Evolutionary conservation across 495 filamentous ascomycete species (phyloP).

Genomic region (Neurospora sp.): DNA sequence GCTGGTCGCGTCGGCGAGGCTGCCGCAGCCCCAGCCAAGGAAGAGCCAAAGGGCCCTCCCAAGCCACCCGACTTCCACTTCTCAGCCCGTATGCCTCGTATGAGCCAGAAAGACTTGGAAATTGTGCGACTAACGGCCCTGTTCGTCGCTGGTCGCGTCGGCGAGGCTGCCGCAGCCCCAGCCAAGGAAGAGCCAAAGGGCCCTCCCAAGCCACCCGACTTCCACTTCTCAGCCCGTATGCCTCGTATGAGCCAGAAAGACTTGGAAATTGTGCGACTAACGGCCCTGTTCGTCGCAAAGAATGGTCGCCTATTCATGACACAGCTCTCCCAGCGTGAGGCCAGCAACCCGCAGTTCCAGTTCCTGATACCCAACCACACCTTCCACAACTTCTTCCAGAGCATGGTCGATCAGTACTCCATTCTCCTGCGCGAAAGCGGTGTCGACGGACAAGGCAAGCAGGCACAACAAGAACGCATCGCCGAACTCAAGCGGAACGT

Average conservation of each 20-base stretch:
- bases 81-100: too few relatives aligned
- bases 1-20: too few relatives aligned
- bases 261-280: constrained; percentile 83
- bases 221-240: constrained; percentile 93
- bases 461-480: constrained; percentile 57
- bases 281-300: constrained; percentile 82
- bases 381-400: constrained; percentile 87
- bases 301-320: constrained; percentile 89
- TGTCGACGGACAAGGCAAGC: constrained; percentile 53
- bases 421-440: constrained; percentile 63
- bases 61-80: too few relatives aligned
- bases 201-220: constrained; percentile 78
- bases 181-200: constrained; percentile 62
- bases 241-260: constrained; percentile 94
- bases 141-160: too few relatives aligned
- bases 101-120: too few relatives aligned
- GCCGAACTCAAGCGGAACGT: constrained; percentile 68
- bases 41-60: too few relatives aligned
- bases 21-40: too few relatives aligned
- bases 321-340: constrained; percentile 72
- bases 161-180: constrained; percentile 43
- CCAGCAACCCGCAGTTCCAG: constrained; percentile 91
- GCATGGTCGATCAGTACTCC: constrained; percentile 90
- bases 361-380: constrained; percentile 93
- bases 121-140: too few relatives aligned